These are phyloP conservation scores for Filobasidium floriforme DNA, from an alignment of 768 basidiomycete species.

Conservation along the genomic window DNA sequence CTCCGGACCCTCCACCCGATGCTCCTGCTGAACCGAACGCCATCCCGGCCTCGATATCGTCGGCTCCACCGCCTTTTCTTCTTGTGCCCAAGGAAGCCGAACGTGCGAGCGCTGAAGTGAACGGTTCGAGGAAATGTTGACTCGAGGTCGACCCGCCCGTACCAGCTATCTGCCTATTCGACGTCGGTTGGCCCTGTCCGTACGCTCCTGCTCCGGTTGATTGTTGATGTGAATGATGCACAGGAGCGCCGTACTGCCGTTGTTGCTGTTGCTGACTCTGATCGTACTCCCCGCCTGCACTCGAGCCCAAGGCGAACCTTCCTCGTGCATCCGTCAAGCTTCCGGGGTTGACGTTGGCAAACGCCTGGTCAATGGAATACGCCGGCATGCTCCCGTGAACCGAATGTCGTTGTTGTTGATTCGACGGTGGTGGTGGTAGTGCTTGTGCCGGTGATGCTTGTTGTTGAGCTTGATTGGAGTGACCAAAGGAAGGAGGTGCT, in stretches of 20 bases:
- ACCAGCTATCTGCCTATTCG: background rate
- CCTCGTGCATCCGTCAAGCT: background rate
- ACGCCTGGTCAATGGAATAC: constrained; percentile 4
- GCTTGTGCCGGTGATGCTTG: background rate
- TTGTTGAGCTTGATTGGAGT: too few relatives aligned
- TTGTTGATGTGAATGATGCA: constrained; percentile 6
- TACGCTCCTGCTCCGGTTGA: background rate
- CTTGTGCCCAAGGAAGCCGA: constrained; percentile 39
- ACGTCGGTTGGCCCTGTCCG: background rate
- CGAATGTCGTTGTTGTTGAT: background rate
- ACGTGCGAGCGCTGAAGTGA: constrained; percentile 27
- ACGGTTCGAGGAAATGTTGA: constrained; percentile 16
- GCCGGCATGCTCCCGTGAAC: background rate
- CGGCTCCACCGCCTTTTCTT: constrained; percentile 39
- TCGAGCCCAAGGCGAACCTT: background rate
- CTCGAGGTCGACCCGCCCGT: background rate
- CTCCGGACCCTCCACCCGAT: background rate
- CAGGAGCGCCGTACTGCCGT: background rate
- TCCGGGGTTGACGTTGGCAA: background rate
- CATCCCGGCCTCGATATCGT: constrained; percentile 41
- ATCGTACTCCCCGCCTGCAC: background rate
- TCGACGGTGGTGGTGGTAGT: background rate
- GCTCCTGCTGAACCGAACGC: constrained; percentile 2
- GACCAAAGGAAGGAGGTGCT: too few relatives aligned
- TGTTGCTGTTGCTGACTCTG: constrained; percentile 2